Evolutionary conservation across 148 eudicot species (phyloP).

Genomic region (Spergularia bocconei): DNA sequence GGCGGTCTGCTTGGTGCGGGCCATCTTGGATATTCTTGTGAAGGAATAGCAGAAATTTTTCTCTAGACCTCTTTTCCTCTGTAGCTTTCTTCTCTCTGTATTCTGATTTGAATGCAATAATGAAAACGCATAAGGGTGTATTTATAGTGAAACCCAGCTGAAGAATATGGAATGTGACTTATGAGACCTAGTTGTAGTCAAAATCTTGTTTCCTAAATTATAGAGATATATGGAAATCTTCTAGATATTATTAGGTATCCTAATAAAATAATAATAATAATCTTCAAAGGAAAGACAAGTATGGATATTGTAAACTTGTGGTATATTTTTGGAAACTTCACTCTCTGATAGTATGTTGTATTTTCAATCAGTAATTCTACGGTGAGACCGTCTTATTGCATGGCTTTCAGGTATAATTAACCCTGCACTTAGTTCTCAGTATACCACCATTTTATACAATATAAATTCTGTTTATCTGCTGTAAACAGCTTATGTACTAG

Average conservation of each 20-base stretch:
- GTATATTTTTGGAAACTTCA: neutral
- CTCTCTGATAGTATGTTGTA: too few relatives aligned
- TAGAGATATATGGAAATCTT: neutral
- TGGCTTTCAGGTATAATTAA: neutral
- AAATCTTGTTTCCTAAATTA: constrained; percentile 5
- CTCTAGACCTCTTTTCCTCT: neutral
- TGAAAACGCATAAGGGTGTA: neutral
- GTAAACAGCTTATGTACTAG: neutral
- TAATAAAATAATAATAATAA: neutral
- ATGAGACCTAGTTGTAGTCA: neutral
- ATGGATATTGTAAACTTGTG: neutral
- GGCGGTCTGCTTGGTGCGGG: constrained; percentile 11
- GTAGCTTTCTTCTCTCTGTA: too few relatives aligned
- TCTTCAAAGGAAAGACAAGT: neutral
- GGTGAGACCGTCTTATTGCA: too few relatives aligned
- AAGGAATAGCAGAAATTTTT: neutral
- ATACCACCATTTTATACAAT: neutral
- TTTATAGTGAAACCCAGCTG: constrained; percentile 14
- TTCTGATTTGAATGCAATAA: too few relatives aligned
- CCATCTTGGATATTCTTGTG: neutral
- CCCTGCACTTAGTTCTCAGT: neutral
- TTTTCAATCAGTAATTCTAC: too few relatives aligned
- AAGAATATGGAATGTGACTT: neutral
- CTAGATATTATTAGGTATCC: neutral
- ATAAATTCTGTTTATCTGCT: neutral